A percentile compares a stretch with the other conserved stretches of the same genome.
These are phyloP conservation scores for Diplosphaera chodatii DNA, from an alignment of 139 green algal species.

Conservation along the genomic window DNA sequence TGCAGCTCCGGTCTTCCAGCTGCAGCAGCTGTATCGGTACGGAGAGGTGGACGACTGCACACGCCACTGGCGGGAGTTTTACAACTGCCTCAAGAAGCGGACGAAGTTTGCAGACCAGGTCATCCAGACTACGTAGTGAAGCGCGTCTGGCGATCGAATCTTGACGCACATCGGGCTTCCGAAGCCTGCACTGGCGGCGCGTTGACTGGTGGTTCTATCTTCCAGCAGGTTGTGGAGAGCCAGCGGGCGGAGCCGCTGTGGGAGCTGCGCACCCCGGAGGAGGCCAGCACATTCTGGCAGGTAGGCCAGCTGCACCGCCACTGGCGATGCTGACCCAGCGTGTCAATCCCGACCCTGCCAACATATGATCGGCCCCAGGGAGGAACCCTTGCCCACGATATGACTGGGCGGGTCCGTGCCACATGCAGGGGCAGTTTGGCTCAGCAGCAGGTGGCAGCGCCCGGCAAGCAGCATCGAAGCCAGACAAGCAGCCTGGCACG, in stretches of 20 bases:
- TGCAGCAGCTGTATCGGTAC: slow-evolving; percentile 44
- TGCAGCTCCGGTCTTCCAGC: slow-evolving; percentile 47
- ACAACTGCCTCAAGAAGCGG: slow-evolving; percentile 40
- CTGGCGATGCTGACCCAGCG: too few relatives aligned
- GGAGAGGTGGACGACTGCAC: slow-evolving; percentile 44
- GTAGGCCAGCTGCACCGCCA: too few relatives aligned
- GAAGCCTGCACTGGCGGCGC: too few relatives aligned
- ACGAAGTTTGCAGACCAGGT: slow-evolving; percentile 22
- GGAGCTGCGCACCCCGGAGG: slow-evolving; percentile 20
- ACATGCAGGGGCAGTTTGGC: neutral
- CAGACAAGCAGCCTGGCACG: neutral
- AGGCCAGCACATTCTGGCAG: slow-evolving; percentile 27
- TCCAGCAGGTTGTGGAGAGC: neutral
- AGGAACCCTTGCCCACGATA: too few relatives aligned
- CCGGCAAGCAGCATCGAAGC: neutral
- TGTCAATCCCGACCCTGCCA: too few relatives aligned
- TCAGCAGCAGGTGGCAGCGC: too few relatives aligned
- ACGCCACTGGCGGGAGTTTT: slow-evolving; percentile 33
- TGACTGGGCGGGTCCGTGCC: too few relatives aligned
- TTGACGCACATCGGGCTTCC: too few relatives aligned
- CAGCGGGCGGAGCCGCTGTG: slow-evolving; percentile 19
- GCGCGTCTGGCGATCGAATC: too few relatives aligned
- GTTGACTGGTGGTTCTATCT: too few relatives aligned
- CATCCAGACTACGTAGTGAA: too few relatives aligned
- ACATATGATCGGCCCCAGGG: too few relatives aligned